phyloP scores from a whole-genome alignment of 495 filamentous ascomycete genomes.

The Annulohypoxylon moriforme region DNA sequence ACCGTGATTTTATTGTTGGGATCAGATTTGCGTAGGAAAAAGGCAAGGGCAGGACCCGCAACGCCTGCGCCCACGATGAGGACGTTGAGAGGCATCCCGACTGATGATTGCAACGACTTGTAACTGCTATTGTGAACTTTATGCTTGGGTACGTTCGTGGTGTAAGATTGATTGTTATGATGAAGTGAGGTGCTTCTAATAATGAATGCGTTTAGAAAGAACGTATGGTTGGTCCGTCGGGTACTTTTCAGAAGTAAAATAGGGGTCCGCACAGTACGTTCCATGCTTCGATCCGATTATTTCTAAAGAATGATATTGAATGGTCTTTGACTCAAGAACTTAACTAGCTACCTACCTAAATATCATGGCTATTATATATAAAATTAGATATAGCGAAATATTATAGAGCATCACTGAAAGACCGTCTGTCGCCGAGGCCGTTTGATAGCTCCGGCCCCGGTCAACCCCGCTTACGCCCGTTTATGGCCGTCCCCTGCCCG shows the following conservation, averaged over 20 bases:
- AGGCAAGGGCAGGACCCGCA: conserved; percentile 83
- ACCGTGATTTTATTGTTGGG: conserved; percentile 60
- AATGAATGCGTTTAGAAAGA: neutral
- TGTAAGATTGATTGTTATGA: neutral
- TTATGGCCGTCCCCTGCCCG: neutral
- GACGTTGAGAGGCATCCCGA: conserved; percentile 63
- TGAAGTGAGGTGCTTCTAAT: no score
- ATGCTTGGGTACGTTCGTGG: neutral
- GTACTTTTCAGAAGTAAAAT: neutral
- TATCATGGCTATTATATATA: neutral
- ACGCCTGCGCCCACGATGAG: conserved; percentile 91
- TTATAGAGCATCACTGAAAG: neutral
- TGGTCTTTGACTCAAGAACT: neutral
- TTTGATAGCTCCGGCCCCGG: conserved; percentile 20
- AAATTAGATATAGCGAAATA: neutral
- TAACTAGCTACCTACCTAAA: neutral
- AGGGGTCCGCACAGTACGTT: neutral
- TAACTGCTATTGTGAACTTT: neutral
- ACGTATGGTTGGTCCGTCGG: neutral
- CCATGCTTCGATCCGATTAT: conserved; percentile 4
- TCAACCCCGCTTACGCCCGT: conserved; percentile 17
- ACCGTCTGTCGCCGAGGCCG: conserved; percentile 10
- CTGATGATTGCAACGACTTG: conserved; percentile 12
- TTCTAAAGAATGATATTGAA: no score
- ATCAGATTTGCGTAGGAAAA: conserved; percentile 47